These are phyloP conservation scores for Hymenoscyphus occultus DNA, from an alignment of 2,329 filamentous ascomycete species.

Conservation along the genomic window DNA sequence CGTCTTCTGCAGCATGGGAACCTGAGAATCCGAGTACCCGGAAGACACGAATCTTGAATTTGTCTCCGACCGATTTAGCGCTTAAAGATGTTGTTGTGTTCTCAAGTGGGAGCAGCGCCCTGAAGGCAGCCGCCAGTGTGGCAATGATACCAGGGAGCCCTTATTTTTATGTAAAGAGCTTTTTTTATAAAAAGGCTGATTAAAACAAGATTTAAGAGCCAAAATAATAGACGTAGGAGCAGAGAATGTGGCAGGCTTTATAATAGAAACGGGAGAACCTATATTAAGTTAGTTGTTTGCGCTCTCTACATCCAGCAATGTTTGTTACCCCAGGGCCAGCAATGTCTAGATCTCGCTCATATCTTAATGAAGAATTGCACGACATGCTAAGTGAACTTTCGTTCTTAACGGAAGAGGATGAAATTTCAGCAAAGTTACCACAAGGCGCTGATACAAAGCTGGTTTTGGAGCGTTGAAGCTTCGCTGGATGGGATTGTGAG, in stretches of 20 bases:
- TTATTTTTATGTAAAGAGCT: too few species aligned
- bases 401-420: too few species aligned
- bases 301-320: not conserved
- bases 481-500: not conserved
- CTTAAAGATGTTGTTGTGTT: not conserved
- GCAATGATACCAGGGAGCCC: not conserved
- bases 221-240: too few species aligned
- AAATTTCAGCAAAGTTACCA: too few species aligned
- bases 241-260: not conserved
- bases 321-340: not conserved
- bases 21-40: not conserved
- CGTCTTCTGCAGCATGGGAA: not conserved
- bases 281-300: not conserved
- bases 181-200: too few species aligned
- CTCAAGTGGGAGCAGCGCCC: not conserved
- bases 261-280: not conserved
- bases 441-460: too few species aligned
- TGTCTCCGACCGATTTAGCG: too few species aligned
- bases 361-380: too few species aligned
- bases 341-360: not conserved
- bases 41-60: not conserved
- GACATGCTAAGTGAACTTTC: too few species aligned
- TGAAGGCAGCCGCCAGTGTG: not conserved
- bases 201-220: too few species aligned
- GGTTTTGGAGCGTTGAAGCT: too few species aligned